These are phyloP conservation scores for Monotropa hypopitys DNA, from an alignment of 179 eudicot species.

Conservation along the genomic window DNA sequence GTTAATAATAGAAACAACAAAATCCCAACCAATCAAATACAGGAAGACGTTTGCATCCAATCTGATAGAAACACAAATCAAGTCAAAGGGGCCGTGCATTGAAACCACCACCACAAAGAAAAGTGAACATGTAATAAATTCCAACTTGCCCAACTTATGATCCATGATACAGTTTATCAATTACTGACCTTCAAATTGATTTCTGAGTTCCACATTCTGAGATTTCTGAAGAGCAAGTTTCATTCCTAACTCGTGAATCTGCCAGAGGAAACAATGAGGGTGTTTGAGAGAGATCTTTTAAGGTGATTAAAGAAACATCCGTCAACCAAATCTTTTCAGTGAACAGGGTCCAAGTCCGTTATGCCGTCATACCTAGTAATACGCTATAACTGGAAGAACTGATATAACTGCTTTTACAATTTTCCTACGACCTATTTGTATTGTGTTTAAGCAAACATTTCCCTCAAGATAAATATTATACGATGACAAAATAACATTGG, in stretches of 20 bases:
- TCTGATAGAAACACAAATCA: not conserved
- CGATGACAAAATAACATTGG: not conserved
- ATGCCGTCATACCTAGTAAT: not conserved
- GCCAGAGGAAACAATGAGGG: slow-evolving; percentile 19
- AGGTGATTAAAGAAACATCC: not conserved
- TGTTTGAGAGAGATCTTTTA: not conserved
- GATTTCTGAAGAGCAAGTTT: slow-evolving; percentile 86
- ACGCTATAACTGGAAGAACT: not conserved
- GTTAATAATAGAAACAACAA: not conserved
- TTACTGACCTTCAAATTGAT: slow-evolving; percentile 74
- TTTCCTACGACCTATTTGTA: not conserved
- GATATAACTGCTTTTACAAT: not conserved
- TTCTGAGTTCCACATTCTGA: slow-evolving; percentile 73
- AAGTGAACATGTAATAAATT: not conserved
- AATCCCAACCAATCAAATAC: not conserved
- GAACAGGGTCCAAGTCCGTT: not conserved
- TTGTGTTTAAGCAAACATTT: not conserved
- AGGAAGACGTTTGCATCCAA: not conserved
- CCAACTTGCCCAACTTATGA: not conserved
- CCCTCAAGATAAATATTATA: not conserved
- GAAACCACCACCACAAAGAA: slow-evolving; percentile 1
- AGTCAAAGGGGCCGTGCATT: not conserved
- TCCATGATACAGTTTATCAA: slow-evolving; percentile 4
- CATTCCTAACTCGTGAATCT: slow-evolving; percentile 85
- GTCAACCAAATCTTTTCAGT: not conserved